Evolutionary conservation across 2,329 filamentous ascomycete genomes (phyloP).

Genomic region (Graphium sp.): DNA sequence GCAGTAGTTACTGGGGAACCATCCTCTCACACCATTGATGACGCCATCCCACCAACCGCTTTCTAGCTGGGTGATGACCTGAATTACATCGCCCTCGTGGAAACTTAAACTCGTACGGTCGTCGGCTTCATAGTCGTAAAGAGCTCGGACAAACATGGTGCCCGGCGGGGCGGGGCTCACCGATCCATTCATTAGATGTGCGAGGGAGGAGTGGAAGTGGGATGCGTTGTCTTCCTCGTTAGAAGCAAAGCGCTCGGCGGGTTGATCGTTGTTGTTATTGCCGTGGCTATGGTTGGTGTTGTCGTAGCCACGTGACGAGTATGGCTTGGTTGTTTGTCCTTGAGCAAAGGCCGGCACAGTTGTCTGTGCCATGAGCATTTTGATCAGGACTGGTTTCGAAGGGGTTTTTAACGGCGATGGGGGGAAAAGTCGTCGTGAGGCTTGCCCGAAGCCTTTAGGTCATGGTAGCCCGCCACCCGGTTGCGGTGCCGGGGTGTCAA

Average conservation of each 20-base stretch:
- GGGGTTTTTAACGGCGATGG: too few species aligned
- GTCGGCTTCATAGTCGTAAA: slow-evolving; percentile 97
- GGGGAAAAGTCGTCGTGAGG: too few species aligned
- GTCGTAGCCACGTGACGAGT: slow-evolving; percentile 14
- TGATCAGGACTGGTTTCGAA: too few species aligned
- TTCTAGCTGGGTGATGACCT: slow-evolving; percentile 94
- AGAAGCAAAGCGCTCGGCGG: not conserved
- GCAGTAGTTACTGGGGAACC: slow-evolving; percentile 99
- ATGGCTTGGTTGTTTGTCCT: slow-evolving; percentile 20
- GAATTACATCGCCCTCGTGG: slow-evolving; percentile 90
- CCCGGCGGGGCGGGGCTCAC: slow-evolving; percentile 41
- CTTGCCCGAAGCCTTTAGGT: too few species aligned
- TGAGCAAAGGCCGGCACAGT: slow-evolving; percentile 26
- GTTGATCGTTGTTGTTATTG: not conserved
- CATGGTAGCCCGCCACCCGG: too few species aligned
- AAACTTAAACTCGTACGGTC: slow-evolving; percentile 95
- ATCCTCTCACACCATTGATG: slow-evolving; percentile 89
- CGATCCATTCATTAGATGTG: slow-evolving; percentile 39
- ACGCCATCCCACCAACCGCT: slow-evolving; percentile 99
- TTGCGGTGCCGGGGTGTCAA: too few species aligned
- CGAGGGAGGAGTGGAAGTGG: slow-evolving; percentile 8
- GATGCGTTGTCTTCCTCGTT: slow-evolving; percentile 13
- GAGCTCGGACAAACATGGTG: slow-evolving; percentile 80
- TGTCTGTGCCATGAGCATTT: slow-evolving; percentile 37
- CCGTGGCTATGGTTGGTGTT: slow-evolving; percentile 9